A percentile compares a stretch with the other conserved stretches of the same genome.
Evolutionary conservation across 306 rosid species (phyloP).

Genomic region (Ziziphus jujuba): DNA sequence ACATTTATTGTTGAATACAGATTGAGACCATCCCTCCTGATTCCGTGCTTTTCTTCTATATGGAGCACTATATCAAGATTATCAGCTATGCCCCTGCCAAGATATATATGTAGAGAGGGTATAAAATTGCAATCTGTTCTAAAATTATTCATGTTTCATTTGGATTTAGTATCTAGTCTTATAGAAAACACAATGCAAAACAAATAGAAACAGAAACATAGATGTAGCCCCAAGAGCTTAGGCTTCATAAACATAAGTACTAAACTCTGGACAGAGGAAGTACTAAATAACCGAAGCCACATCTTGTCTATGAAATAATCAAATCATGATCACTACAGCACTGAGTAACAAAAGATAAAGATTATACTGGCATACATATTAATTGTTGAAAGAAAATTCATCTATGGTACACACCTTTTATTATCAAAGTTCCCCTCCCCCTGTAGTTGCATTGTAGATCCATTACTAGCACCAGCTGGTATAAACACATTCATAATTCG

Average conservation of each 20-base stretch:
- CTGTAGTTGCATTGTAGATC: conserved; percentile 74
- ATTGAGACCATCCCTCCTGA: conserved; percentile 80
- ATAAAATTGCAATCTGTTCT: not conserved
- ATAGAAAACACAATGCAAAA: too few species aligned
- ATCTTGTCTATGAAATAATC: not conserved
- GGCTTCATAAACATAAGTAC: not conserved
- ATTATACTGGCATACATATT: not conserved
- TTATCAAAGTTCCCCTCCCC: conserved; percentile 78
- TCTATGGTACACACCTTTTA: conserved; percentile 47
- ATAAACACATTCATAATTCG: conserved; percentile 49
- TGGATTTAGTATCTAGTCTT: too few species aligned
- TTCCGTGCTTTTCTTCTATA: conserved; percentile 66
- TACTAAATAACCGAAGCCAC: not conserved
- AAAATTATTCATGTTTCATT: too few species aligned
- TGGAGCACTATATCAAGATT: conserved; percentile 76
- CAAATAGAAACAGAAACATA: too few species aligned
- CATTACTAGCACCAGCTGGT: conserved; percentile 80
- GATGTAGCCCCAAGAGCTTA: too few species aligned
- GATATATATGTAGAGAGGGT: not conserved
- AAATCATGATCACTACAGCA: not conserved
- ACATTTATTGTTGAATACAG: conserved; percentile 70
- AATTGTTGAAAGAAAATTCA: conserved; percentile 1
- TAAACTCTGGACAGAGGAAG: not conserved
- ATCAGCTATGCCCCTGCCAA: conserved; percentile 63
- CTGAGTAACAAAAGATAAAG: not conserved